Conservation (phyloP, 495 filamentous ascomycete species). For the Aspergillus baeticus region DNA sequence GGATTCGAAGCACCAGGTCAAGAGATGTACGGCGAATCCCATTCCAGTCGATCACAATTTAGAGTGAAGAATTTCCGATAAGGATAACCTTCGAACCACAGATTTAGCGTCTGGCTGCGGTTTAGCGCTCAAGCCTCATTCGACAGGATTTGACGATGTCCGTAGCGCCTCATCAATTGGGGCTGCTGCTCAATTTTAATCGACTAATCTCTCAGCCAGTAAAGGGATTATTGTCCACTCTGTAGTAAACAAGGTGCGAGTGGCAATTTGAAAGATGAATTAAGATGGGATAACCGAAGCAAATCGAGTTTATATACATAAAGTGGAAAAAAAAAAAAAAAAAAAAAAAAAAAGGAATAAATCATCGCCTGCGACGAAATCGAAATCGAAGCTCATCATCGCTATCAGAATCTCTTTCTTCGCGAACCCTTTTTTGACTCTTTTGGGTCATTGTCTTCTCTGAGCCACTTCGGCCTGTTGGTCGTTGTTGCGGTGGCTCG, state of each 20-base stretch:
- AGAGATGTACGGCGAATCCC: not conserved
- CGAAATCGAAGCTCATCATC: constrained; percentile 58
- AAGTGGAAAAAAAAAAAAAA: not conserved
- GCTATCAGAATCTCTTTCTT: constrained; percentile 38
- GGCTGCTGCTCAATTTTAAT: too few species aligned
- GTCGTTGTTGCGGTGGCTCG: constrained; percentile 12
- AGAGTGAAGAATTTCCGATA: not conserved
- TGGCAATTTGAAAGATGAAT: not conserved
- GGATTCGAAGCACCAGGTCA: not conserved
- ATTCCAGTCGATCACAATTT: constrained; percentile 1
- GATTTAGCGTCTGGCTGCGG: constrained; percentile 1
- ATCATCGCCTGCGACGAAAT: constrained; percentile 52
- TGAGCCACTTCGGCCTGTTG: constrained; percentile 12
- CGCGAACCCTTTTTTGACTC: constrained; percentile 44
- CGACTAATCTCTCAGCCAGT: too few species aligned
- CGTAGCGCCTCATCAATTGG: not conserved
- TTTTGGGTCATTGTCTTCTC: constrained; percentile 13
- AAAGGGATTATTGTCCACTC: too few species aligned
- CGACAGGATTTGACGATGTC: too few species aligned
- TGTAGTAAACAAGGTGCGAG: too few species aligned
- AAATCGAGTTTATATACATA: not conserved
- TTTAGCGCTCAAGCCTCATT: not conserved
- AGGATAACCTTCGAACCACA: not conserved
- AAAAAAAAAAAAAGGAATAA: not conserved
- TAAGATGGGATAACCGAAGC: not conserved